Base-by-base conservation (phyloP, 192 early-diverging fungal genomes). In the Entomortierella chlamydospora region DNA sequence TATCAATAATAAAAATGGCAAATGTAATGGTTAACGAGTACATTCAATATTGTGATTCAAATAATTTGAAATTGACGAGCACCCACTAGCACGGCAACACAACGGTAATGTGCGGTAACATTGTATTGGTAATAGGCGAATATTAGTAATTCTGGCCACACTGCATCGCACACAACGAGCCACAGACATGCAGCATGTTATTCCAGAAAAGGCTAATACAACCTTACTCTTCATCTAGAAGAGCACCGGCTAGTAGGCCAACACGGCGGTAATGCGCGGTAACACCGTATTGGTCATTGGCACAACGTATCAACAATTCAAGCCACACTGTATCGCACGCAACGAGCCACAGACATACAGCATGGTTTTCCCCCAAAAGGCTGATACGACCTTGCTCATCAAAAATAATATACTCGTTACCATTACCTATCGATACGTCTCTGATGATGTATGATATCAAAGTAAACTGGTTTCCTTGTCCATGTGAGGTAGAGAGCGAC, bases 111-210 rank as follows among this genome's bases (percentile, higher is more conserved):
- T 47, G 45, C 45, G 45, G 45, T 47, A 20, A 20, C 45, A 47
- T 20, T 20, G 45, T 47, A 20, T 47, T 47, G 45, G 45, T 47
- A 12, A 47, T 47, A 47, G 45, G 20, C 45, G 45, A 12, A 20
- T 47, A 47, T 47, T 47, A 47, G 45, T 47, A 47, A 20, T 47
- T 47, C 45, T 47, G 45, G 45, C 45, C 20, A 47, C 45, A 4
- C 45, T 47, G 45, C 45, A 47, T 47, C 45, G 45, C 45, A 47
- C 45, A 47, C 45, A 47, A 47, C 45, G 45, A 47, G 45, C 45
- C 45, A 47, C 45, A 47, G 45, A 47, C 45, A 47, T 47, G 20
- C 45, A 47, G 12, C 45, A 47, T 47, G 45, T 12, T 47, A 20
- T 12, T 20, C 45, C 20, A 12, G 15, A 47, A 47, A 47, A 20